Base-by-base conservation (phyloP, 768 basidiomycete species). In the Tricholoma sp. region DNA sequence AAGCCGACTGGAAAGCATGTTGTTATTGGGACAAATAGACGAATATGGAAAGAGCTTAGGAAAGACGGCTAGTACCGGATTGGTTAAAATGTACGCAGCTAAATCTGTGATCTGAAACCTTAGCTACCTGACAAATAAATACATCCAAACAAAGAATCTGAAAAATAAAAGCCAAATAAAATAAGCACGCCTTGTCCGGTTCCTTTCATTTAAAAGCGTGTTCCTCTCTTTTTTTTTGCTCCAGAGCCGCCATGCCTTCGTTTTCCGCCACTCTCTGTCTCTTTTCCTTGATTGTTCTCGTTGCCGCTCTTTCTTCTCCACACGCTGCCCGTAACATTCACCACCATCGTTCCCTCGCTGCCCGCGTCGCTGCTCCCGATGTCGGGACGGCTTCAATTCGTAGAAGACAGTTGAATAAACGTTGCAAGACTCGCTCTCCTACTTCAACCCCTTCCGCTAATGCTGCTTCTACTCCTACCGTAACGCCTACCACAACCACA, bases 41-140 rank as follows among this genome's bases (percentile, higher is more conserved):
- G 89, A 83, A 7, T 85, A 90, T 62, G 89, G 86, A 34, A 89
- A 86, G 78, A 88, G 80, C 55, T 74, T 96, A 59, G 89, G 81
- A 52, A 80, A 80, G 57, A 80, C 79, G 52, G 79, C 84, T 20
- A 77, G 79, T 59, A 80, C 75, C 34, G 83, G 85, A 29, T 70
- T 96, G 57, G 86, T 90, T n/a, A 91, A 91, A 74, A 93, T 91
- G 88, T 95, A 90, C 66, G 85, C 80, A 0, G 82, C 86, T 1
- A 77, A 76, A 62, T 76, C 74, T 5, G 73, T 56, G 4, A 47
- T 45, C 24, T 45, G 31, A 50, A 24, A 53, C 24, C 24, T 24
- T 24, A 24, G 24, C 24, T 24, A 24, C 24, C 2, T 24, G 1
- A 24, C 24, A 24, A 24, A 24, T 24, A 24, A 24, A 24, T 4